Base-by-base conservation (phyloP, 164 flowering plant species). In the Magnolia kwangsiensis region DNA sequence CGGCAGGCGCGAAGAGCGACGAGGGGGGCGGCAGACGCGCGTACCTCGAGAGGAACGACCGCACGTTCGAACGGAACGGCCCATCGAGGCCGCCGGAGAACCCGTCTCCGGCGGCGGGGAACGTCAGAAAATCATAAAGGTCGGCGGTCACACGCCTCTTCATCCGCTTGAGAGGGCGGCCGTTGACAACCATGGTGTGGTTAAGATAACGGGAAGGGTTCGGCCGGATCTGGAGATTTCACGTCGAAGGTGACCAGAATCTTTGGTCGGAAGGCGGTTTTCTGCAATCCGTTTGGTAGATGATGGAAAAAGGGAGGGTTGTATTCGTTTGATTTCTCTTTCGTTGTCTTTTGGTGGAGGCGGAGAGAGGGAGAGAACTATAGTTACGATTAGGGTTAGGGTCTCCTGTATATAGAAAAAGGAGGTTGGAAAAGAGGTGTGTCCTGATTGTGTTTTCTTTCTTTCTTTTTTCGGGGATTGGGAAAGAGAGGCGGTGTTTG, bases 141-240 rank as follows among this genome's bases (percentile, higher is more conserved):
- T 93, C 92, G 0, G 90, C 93, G 0, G 92, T 90, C 31, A 88
- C 90, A 20, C 94, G 78, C 78, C 90, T 79, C 91, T 89, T 93
- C 91, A 89, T 78, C 76, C 92, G 79, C 86, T 90, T 93, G 79
- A 82, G 31, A 0, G 92, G 90, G 73, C 91, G 78, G 1, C 83
- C 89, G 84, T 89, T 90, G 31, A 90, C 90, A n/a, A 90, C 94
- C 89, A 88, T 87, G 75, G 49, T 55, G 51, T 7, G 20, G 50
- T 13, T 67, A 2, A 16, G 13, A 16, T 55, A 10, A 16, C 61
- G 61, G 61, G 11, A 16, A 55, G 61, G 45, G 61, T 55, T 16
- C 18, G 61, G 31, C 69, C 51, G 59, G 75, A 27, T 59, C 75
- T 74, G 63, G 72, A n/a, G 74, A 76, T 50, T 50, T 63, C 61